phyloP scores from a whole-genome alignment of 1,284 basidiomycete species.

The Mycena sp. region DNA sequence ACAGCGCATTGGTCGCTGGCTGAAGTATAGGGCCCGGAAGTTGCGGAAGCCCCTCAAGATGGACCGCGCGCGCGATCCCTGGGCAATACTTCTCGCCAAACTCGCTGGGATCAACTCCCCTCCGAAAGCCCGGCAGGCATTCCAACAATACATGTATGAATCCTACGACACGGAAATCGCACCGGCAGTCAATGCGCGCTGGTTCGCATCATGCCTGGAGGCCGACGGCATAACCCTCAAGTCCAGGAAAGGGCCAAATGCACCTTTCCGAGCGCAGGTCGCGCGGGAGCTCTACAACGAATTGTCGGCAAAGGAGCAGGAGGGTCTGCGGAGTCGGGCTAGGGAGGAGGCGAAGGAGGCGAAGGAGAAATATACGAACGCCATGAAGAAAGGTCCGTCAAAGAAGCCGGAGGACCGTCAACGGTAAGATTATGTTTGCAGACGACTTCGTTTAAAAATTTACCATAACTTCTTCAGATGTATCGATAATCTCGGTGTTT shows the following conservation, averaged over 20 bases:
- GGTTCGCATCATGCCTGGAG: neutral
- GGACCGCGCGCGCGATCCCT: neutral
- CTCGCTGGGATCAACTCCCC: slow-evolving; percentile 3
- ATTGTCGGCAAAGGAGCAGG: slow-evolving; percentile 8
- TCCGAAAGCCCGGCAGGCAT: neutral
- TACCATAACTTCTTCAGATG: neutral
- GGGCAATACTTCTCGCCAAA: neutral
- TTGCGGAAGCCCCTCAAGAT: neutral
- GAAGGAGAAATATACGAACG: neutral
- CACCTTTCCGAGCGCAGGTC: slow-evolving; percentile 1
- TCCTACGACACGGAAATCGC: neutral
- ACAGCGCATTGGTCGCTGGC: slow-evolving; percentile 6
- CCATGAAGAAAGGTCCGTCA: neutral
- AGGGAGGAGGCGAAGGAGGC: neutral
- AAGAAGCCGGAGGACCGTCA: neutral
- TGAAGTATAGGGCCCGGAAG: neutral
- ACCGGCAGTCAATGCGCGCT: neutral
- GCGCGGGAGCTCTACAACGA: slow-evolving; percentile 12
- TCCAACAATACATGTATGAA: slow-evolving; percentile 10
- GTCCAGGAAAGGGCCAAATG: neutral
- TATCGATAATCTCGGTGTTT: neutral
- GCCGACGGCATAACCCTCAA: neutral
- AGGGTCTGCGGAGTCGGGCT: neutral
- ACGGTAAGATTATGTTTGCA: neutral
- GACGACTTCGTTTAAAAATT: neutral